These are phyloP conservation scores for Rhodotorula paludigena DNA, from an alignment of 768 basidiomycete genomes.

Conservation along the genomic window DNA sequence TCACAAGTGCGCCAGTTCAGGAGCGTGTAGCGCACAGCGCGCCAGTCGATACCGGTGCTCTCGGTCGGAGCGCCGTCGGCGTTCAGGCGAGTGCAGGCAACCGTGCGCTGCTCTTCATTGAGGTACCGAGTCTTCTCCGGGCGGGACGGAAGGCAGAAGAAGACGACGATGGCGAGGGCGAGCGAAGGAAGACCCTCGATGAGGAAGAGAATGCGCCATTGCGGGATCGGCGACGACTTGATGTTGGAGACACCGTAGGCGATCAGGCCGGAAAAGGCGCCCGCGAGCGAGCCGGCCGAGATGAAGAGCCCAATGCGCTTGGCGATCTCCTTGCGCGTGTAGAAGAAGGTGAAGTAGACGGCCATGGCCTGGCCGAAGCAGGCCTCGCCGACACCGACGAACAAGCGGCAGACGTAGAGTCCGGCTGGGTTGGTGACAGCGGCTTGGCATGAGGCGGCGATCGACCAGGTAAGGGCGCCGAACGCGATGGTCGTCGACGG, in stretches of 20 bases:
- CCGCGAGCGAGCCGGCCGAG: constrained; percentile 27
- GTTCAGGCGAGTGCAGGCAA: constrained; percentile 48
- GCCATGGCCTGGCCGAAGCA: constrained; percentile 21
- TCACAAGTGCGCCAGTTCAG: constrained; percentile 47
- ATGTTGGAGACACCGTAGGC: constrained; percentile 39
- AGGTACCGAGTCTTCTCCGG: constrained; percentile 48
- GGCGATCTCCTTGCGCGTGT: constrained; percentile 47
- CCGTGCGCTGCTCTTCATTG: constrained; percentile 46
- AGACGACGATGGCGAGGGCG: constrained; percentile 47
- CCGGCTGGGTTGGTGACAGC: constrained; percentile 45
- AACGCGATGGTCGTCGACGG: constrained; percentile 48
- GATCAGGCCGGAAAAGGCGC: constrained; percentile 10
- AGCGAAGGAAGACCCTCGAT: constrained; percentile 49
- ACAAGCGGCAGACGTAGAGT: constrained; percentile 47
- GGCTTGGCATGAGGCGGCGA: constrained; percentile 48
- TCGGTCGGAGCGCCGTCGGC: constrained; percentile 40
- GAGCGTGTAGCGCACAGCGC: constrained; percentile 46
- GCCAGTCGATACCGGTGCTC: constrained; percentile 46
- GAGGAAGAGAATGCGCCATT: constrained; percentile 48
- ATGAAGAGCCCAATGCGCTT: constrained; percentile 51
- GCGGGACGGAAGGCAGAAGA: constrained; percentile 49
- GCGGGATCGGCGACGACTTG: constrained; percentile 20
- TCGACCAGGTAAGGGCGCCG: constrained; percentile 49
- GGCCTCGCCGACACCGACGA: constrained; percentile 47
- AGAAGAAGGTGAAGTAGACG: constrained; percentile 43